These are phyloP conservation scores for Chaetomium strumarium DNA, from an alignment of 2,329 filamentous ascomycete genomes.

Conservation along the genomic window DNA sequence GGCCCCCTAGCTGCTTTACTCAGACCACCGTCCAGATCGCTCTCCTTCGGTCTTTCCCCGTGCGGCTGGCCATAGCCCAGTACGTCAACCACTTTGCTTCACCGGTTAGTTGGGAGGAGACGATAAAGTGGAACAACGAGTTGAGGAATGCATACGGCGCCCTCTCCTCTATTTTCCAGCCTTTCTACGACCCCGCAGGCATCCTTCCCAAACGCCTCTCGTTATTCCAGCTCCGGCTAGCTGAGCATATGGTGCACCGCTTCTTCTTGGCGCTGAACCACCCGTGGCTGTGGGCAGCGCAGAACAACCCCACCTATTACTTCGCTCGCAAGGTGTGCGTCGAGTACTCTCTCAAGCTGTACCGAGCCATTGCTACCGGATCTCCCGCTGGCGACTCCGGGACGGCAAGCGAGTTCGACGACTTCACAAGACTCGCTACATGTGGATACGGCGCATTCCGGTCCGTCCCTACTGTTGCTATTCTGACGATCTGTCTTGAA, in stretches of 20 bases:
- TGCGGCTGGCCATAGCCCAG: slow-evolving; percentile 39
- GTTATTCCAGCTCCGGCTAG: slow-evolving; percentile 38
- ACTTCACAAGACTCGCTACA: slow-evolving; percentile 36
- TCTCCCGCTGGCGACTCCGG: slow-evolving; percentile 17
- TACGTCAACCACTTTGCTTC: slow-evolving; percentile 43
- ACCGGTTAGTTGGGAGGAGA: slow-evolving; percentile 41
- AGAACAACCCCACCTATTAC: slow-evolving; percentile 43
- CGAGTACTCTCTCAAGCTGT: slow-evolving; percentile 34
- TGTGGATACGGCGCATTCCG: slow-evolving; percentile 40
- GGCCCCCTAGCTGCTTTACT: slow-evolving; percentile 33
- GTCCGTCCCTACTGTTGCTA: slow-evolving; percentile 34
- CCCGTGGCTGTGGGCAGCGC: slow-evolving; percentile 39
- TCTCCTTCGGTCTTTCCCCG: slow-evolving; percentile 37
- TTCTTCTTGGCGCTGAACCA: slow-evolving; percentile 51
- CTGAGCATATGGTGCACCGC: slow-evolving; percentile 40
- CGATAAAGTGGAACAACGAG: slow-evolving; percentile 40
- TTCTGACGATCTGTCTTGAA: slow-evolving; percentile 41
- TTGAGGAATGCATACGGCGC: slow-evolving; percentile 36
- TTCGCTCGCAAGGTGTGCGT: slow-evolving; percentile 48
- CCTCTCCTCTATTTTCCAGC: slow-evolving; percentile 30
- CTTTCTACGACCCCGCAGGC: slow-evolving; percentile 25
- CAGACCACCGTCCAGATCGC: slow-evolving; percentile 47
- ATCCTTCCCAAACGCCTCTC: slow-evolving; percentile 26
- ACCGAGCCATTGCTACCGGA: slow-evolving; percentile 23
- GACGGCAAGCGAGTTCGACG: slow-evolving; percentile 21